Evolutionary conservation across 768 basidiomycete genomes (phyloP).

Genomic region (Phlegmacium glaucopus): DNA sequence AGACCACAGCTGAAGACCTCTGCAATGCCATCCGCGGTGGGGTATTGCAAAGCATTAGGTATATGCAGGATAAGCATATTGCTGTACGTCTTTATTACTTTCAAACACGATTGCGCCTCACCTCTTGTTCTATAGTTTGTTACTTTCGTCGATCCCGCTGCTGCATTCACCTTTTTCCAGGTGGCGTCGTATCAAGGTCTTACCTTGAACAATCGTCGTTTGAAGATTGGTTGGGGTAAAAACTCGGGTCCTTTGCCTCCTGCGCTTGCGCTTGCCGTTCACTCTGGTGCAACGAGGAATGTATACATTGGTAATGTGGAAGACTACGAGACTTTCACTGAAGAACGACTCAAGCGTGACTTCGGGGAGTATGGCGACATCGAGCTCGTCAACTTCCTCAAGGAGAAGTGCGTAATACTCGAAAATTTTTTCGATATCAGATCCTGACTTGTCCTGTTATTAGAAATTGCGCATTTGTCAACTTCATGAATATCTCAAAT

Average conservation of each 20-base stretch:
- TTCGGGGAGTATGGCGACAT: conserved; percentile 97
- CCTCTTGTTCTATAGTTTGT: conserved; percentile 62
- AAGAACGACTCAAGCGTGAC: conserved; percentile 87
- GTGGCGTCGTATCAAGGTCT: conserved; percentile 88
- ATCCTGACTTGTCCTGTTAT: conserved; percentile 2
- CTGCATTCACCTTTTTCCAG: conserved; percentile 93
- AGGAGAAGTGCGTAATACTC: conserved; percentile 71
- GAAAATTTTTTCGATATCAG: neutral
- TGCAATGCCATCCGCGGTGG: conserved; percentile 98
- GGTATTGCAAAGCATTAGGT: conserved; percentile 90
- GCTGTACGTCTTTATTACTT: conserved; percentile 54
- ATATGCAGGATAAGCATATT: conserved; percentile 97
- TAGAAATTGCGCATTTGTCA: conserved; percentile 94
- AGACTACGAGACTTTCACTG: conserved; percentile 89
- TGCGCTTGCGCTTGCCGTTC: conserved; percentile 82
- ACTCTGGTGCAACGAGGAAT: conserved; percentile 91
- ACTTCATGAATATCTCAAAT: conserved; percentile 92
- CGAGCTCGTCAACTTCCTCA: conserved; percentile 93
- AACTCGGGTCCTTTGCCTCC: conserved; percentile 86
- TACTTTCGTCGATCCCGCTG: conserved; percentile 91
- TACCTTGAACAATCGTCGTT: conserved; percentile 86
- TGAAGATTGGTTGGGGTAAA: conserved; percentile 99
- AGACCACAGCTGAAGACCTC: conserved; percentile 91
- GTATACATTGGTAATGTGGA: conserved; percentile 96
- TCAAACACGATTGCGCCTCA: neutral